These are phyloP conservation scores for Actinidia arguta DNA, from an alignment of 179 eudicot genomes.

Conservation along the genomic window DNA sequence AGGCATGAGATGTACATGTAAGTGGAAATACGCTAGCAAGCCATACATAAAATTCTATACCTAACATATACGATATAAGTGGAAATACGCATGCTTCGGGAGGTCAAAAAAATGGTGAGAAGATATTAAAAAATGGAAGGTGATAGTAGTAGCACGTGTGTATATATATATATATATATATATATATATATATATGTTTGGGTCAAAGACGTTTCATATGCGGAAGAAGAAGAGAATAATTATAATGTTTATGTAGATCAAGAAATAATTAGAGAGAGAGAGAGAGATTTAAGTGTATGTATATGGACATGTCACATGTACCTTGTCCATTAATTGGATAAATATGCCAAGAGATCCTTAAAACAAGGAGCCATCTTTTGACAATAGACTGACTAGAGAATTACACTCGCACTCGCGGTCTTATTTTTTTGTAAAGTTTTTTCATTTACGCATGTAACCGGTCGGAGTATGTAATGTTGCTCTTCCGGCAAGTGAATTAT, in stretches of 20 bases:
- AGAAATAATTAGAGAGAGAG: background rate
- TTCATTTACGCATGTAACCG: too few species aligned
- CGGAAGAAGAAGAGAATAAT: background rate
- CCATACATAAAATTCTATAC: conserved; percentile 14
- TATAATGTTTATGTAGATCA: background rate
- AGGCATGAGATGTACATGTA: background rate
- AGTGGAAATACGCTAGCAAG: too few species aligned
- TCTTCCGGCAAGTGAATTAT: too few species aligned
- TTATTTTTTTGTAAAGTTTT: background rate
- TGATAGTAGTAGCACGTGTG: background rate
- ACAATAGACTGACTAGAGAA: background rate
- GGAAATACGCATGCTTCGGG: conserved; percentile 17
- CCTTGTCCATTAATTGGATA: conserved; percentile 1
- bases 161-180: too few species aligned
- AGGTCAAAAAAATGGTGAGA: conserved; percentile 17
- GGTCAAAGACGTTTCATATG: conserved; percentile 28
- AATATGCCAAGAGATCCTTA: background rate
- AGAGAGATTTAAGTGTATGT: background rate
- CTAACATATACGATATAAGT: conserved; percentile 23
- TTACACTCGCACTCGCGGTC: background rate
- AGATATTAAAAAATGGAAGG: background rate
- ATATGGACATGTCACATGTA: background rate
- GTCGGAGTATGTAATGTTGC: too few species aligned
- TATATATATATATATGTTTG: too few species aligned
- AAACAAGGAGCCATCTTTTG: conserved; percentile 25